Evolutionary conservation across 2,329 filamentous ascomycete genomes (phyloP).

Genomic region (Talaromyces sp.): DNA sequence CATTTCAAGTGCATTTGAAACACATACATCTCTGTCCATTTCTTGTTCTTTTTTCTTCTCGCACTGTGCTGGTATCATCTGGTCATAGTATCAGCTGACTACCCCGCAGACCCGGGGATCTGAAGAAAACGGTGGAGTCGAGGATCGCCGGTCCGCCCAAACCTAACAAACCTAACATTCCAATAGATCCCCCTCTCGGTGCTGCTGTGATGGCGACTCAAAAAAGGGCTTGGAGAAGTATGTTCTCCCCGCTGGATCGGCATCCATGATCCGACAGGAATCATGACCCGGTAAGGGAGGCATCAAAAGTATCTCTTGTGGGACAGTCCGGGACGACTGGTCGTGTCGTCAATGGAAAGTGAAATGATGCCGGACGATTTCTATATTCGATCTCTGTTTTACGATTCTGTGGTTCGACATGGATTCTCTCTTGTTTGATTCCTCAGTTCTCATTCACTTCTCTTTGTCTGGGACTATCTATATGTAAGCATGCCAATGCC

Average conservation of each 20-base stretch:
- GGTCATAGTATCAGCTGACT: slow-evolving; percentile 21
- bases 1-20: not conserved
- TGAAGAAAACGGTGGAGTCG: slow-evolving; percentile 20
- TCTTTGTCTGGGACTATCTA: no score
- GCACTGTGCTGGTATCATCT: not conserved
- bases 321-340: slow-evolving; percentile 12
- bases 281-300: slow-evolving; percentile 12
- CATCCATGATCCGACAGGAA: slow-evolving; percentile 5
- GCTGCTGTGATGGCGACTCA: no score
- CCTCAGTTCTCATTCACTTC: not conserved
- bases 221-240: not conserved
- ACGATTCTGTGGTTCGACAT: no score
- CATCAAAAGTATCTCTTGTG: slow-evolving; percentile 8
- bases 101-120: slow-evolving; percentile 24
- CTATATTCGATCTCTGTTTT: no score
- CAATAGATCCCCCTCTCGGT: not conserved
- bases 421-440: not conserved
- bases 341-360: not conserved
- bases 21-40: not conserved
- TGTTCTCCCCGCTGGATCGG: not conserved
- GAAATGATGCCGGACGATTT: not conserved
- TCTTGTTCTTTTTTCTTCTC: not conserved
- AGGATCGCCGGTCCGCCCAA: slow-evolving; percentile 20
- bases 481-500: no score
- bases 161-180: slow-evolving; percentile 8